Evolutionary conservation across 768 basidiomycete genomes (phyloP), one percentile per base, ranked within the genome.

Genomic region (Termitomyces sp.): DNA sequence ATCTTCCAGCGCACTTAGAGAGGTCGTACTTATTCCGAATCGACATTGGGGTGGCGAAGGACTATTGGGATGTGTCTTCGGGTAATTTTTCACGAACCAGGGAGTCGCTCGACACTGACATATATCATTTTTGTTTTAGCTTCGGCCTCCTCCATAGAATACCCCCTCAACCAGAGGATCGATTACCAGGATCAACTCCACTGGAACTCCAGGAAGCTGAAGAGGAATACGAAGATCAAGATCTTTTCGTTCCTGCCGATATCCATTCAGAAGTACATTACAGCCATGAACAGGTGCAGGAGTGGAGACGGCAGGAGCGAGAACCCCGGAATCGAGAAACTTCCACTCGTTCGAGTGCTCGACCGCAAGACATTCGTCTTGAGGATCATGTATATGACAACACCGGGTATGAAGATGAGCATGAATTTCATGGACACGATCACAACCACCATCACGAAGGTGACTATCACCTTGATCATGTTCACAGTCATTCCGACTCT

Each of bases 11-110:
- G 90, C 93, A 39, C 80, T 96, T 44, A 79, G 94, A 59, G 94
- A 98, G 66, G 94, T 96, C 15, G 91, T 98, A 31, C 72, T 98
- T 20, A 92, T 98, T 48, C 96, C 97, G 10, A 98, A 98, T 69
- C 80, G 94, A 45, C 91, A 96, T 61, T 98, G 96, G 95, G 96
- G 96, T 42, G 96, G 96, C 6, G 95, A 95, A 67, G 95, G 96
- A 0, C 77, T 98, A 25, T 76, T 98, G 12, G 96, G 96, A 39
- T 98, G 95, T 63, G 89, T 98, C 27, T 97, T 98, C 43, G 96
- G 96, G 88, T 96, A 68, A 55, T 86, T 1, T 44, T 53, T 35
- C 38, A 36, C 31, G 39, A 50, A 41, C 27, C 51, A 39, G 45
- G 50, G 36, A 31, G 39, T 49, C 22, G 57, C 44, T 33, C 9